phyloP scores from a whole-genome alignment of 345 rosid species.

The Aurinia saxatilis region DNA sequence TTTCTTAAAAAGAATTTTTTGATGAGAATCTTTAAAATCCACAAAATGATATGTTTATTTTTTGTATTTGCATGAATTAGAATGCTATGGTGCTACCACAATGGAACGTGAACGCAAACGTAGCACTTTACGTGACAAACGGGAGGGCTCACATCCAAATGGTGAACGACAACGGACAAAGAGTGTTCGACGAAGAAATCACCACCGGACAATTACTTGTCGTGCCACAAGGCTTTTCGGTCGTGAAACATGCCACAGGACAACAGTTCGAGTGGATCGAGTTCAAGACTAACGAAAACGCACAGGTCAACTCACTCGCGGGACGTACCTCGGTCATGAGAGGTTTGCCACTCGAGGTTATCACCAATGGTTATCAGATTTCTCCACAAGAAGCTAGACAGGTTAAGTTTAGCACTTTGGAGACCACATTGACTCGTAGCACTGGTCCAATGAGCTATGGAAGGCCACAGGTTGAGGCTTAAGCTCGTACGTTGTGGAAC shows the following conservation, averaged over 20 bases:
- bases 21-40: neutral
- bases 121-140: conserved; percentile 41
- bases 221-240: conserved; percentile 57
- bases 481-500: neutral
- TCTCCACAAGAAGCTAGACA: conserved; percentile 16
- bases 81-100: conserved; percentile 42
- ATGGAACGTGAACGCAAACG: conserved; percentile 58
- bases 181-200: conserved; percentile 48
- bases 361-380: conserved; percentile 18
- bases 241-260: conserved; percentile 37
- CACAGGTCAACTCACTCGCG: conserved; percentile 22
- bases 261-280: conserved; percentile 51
- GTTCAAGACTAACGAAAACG: conserved; percentile 48
- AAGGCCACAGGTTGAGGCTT: conserved; percentile 10
- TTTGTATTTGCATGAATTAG: neutral
- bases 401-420: conserved; percentile 20
- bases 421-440: conserved; percentile 23
- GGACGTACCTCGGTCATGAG: conserved; percentile 25
- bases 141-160: conserved; percentile 53
- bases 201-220: conserved; percentile 45
- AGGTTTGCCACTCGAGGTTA: conserved; percentile 24
- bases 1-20: too few species aligned
- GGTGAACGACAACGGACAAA: conserved; percentile 49
- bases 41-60: neutral
- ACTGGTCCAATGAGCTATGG: conserved; percentile 16